A percentile compares a stretch with the other conserved stretches of the same genome.
phyloP scores from a whole-genome alignment of 805 yeast species.

The Ogataea degrootiae region DNA sequence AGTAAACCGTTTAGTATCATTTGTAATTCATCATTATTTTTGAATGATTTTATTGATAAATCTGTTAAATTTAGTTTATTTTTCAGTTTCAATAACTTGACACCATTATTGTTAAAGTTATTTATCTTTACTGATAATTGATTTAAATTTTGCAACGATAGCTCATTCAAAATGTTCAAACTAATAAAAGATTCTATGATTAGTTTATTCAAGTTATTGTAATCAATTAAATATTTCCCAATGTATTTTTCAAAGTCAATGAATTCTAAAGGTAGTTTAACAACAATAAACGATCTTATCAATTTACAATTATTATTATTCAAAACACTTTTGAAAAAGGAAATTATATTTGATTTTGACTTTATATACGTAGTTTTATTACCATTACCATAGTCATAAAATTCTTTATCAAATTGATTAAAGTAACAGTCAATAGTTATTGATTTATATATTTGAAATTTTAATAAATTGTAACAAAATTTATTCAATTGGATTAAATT shows the following conservation, averaged over 20 bases:
- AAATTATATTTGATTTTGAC: slow-evolving; percentile 11
- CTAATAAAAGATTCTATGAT: slow-evolving; percentile 10
- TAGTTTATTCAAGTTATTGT: slow-evolving; percentile 1
- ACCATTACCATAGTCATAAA: not conserved
- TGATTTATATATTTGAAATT: slow-evolving; percentile 12
- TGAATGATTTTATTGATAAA: slow-evolving; percentile 13
- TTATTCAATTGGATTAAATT: slow-evolving; percentile 9
- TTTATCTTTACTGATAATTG: not conserved
- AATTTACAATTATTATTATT: slow-evolving; percentile 7
- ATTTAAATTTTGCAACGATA: slow-evolving; percentile 2
- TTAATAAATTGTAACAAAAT: slow-evolving; percentile 6
- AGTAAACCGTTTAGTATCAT: not conserved
- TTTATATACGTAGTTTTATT: slow-evolving; percentile 10
- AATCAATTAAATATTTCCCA: not conserved
- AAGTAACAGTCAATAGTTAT: slow-evolving; percentile 22
- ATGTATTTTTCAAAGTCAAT: slow-evolving; percentile 23
- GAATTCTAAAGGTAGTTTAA: slow-evolving; percentile 22
- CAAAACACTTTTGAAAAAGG: slow-evolving; percentile 2
- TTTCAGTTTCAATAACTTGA: not conserved
- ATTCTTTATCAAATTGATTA: slow-evolving; percentile 24
- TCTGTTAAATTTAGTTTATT: slow-evolving; percentile 1
- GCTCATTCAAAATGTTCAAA: slow-evolving; percentile 7
- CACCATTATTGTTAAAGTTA: slow-evolving; percentile 5
- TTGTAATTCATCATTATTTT: slow-evolving; percentile 2
- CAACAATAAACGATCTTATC: slow-evolving; percentile 12